Evolutionary conservation across 352 stramenopile species (phyloP), one percentile per base, ranked within the genome.

Genomic region (Saprolegnia parasitica): DNA sequence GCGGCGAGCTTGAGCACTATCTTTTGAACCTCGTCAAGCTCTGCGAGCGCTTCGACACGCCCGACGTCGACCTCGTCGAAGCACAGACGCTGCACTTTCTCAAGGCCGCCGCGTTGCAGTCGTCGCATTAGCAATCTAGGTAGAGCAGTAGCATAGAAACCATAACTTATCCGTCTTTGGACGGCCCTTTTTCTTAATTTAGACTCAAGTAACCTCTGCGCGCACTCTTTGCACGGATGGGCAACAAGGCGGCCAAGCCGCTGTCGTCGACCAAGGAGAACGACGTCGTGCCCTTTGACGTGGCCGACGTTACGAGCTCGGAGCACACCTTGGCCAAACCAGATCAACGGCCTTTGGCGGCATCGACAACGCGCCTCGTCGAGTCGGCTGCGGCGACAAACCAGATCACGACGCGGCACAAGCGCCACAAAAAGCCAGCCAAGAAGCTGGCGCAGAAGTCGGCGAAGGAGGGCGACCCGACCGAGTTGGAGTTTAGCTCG

Each of bases 1-100:
- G 60, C 29, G 60, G 23, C 21, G 60, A 67, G 20, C 47, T 67
- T 8, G 60, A 67, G 16, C 60, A 67, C 32, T 67, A 67, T 35
- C 18, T 67, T 15, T 5, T 50, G 13, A 42, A 67, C 5, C 60
- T 67, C 32, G 37, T 67, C 11, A 67, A 67, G 32, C 47, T 67
- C 20, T 67, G 60, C 29, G 37, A 67, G 23, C 60, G 60, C 46
- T 54, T 67, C 32, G 39, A 56, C 23, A 21, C 60, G 13, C 60
- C 60, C 10, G 60, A 67, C 47, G 60, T 23, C 23, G 60, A 35
- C 18, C 20, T 55, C 32, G 60, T 67, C 32, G 42, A 60, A 24
- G 52, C 24, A 9, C 35, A 40, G 11, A 60, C 52, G 35, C 35
- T 60, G 13, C 11, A 49, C 52, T 60, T 60, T 24, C 52, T 40